A percentile compares a stretch with the other conserved stretches of the same genome.
These are phyloP conservation scores for Corymbia citriodora DNA, from an alignment of 441 rosid genomes.

Conservation along the genomic window DNA sequence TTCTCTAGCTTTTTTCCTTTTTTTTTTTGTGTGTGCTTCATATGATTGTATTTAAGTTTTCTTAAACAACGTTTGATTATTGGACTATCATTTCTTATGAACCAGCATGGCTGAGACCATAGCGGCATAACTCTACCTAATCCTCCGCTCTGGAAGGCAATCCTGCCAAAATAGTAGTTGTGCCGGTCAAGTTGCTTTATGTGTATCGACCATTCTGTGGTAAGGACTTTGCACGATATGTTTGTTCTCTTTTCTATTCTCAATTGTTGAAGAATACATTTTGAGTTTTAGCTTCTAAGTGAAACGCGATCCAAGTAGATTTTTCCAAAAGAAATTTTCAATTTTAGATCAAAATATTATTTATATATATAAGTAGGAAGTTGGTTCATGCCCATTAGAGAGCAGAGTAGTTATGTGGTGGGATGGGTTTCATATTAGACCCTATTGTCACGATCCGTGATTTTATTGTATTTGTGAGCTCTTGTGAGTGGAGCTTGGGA, in stretches of 20 bases:
- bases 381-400: too few relatives aligned
- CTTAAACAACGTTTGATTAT: not conserved
- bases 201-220: not conserved
- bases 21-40: not conserved
- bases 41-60: not conserved
- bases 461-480: too few relatives aligned
- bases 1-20: not conserved
- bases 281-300: too few relatives aligned
- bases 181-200: not conserved
- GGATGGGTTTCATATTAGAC: too few relatives aligned
- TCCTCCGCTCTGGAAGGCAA: not conserved
- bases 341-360: too few relatives aligned
- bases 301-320: too few relatives aligned
- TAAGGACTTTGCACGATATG: not conserved
- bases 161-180: not conserved
- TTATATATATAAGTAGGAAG: too few relatives aligned
- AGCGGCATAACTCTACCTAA: not conserved
- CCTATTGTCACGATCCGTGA: too few relatives aligned
- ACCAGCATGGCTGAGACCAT: not conserved
- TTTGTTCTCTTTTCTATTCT: not conserved
- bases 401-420: too few relatives aligned
- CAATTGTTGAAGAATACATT: too few relatives aligned
- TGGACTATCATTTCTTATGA: not conserved
- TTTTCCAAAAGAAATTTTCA: too few relatives aligned
- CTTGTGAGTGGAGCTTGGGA: too few relatives aligned